Evolutionary conservation across 148 eudicot genomes (phyloP).

Genomic region (Nepenthes mirabilis): DNA sequence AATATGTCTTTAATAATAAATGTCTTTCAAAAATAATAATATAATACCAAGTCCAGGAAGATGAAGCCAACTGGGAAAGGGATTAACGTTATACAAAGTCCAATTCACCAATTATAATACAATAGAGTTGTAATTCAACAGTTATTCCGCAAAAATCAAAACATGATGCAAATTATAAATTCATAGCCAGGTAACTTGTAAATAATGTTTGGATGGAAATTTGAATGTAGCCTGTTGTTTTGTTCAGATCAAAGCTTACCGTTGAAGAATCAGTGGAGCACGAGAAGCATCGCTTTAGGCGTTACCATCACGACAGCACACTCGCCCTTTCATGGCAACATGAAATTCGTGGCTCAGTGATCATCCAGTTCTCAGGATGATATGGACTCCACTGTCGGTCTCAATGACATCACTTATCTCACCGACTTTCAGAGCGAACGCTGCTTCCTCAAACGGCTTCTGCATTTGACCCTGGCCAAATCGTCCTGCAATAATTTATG

Average conservation of each 20-base stretch:
- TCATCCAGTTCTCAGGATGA: constrained; percentile 73
- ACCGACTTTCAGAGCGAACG: constrained; percentile 72
- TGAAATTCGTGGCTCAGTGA: neutral
- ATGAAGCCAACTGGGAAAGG: no score
- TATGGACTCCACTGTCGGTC: constrained; percentile 93
- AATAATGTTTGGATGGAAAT: neutral
- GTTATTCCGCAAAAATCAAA: neutral
- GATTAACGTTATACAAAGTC: no score
- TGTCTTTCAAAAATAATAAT: no score
- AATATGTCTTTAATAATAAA: no score
- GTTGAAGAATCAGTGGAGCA: neutral
- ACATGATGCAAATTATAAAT: neutral
- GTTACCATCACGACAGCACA: neutral
- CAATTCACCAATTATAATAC: no score
- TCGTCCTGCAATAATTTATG: constrained; percentile 34
- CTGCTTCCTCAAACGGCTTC: constrained; percentile 91
- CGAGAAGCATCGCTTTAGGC: neutral
- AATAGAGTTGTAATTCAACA: no score
- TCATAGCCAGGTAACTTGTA: neutral
- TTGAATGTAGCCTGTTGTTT: neutral
- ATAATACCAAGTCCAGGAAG: no score
- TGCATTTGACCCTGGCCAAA: constrained; percentile 90
- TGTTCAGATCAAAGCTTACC: neutral
- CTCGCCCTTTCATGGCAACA: no score
- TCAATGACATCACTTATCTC: constrained; percentile 88